These are phyloP conservation scores for Fusarium drepaniforme DNA, from an alignment of 2,329 filamentous ascomycete species.

Conservation along the genomic window DNA sequence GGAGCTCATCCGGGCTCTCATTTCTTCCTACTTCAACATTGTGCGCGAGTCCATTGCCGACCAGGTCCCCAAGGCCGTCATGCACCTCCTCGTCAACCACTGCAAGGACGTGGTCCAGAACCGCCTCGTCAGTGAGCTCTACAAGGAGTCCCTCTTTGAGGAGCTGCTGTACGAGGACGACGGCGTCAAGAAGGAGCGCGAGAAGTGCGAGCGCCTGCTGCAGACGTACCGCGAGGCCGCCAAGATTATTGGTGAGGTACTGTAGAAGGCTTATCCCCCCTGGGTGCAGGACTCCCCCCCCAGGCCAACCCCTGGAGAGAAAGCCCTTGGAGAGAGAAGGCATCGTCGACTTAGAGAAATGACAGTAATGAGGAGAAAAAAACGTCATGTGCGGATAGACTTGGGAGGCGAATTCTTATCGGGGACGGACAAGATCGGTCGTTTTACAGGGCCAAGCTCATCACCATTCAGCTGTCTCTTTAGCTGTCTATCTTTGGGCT, in stretches of 20 bases:
- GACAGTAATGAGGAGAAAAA: conserved; percentile 36
- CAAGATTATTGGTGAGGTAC: conserved; percentile 97
- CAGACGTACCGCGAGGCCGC: conserved; percentile 97
- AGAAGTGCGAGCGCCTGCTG: conserved; percentile 97
- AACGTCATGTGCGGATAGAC: conserved; percentile 33
- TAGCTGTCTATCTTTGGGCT: neutral
- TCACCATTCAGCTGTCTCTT: neutral
- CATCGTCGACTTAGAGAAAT: conserved; percentile 28
- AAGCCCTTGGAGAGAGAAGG: conserved; percentile 15
- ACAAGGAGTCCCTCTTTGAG: conserved; percentile 90
- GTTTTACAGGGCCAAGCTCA: conserved; percentile 4
- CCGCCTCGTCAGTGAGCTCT: conserved; percentile 92
- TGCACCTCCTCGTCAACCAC: conserved; percentile 98
- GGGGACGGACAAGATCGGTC: conserved; percentile 30
- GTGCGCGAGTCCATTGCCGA: conserved; percentile 98
- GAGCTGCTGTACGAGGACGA: conserved; percentile 98
- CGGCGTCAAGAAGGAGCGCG: conserved; percentile 94
- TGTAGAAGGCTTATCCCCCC: conserved; percentile 79
- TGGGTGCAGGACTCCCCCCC: neutral
- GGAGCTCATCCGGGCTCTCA: conserved; percentile 94
- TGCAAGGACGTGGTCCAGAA: conserved; percentile 99
- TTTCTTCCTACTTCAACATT: conserved; percentile 99
- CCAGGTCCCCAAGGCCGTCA: conserved; percentile 97
- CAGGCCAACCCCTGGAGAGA: conserved; percentile 19
- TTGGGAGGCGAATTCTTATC: conserved; percentile 27